Evolutionary conservation across 371 early-diverging fungal species (phyloP).

Genomic region (Mucor saturninus): DNA sequence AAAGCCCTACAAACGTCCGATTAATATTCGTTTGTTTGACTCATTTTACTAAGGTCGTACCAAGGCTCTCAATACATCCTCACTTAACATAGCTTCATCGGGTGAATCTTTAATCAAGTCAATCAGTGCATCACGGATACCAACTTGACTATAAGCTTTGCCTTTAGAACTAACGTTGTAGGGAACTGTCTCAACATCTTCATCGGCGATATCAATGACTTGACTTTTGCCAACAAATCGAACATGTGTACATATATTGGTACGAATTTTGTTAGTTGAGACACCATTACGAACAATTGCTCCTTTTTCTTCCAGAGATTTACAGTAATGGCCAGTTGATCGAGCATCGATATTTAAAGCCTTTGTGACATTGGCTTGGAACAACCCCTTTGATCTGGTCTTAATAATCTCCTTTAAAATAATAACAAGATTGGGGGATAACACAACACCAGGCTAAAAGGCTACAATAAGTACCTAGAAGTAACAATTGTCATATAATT

Average conservation of each 20-base stretch:
- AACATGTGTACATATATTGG: constrained; percentile 43
- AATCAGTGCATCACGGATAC: constrained; percentile 19
- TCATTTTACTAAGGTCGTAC: constrained; percentile 23
- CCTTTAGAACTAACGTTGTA: constrained; percentile 39
- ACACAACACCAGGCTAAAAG: constrained; percentile 28
- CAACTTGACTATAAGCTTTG: constrained; percentile 17
- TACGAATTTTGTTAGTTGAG: constrained; percentile 23
- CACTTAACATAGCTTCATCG: constrained; percentile 27
- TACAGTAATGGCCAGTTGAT: constrained; percentile 50
- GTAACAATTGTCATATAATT: background rate
- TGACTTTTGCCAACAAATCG: constrained; percentile 17
- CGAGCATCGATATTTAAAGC: constrained; percentile 33
- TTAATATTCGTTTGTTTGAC: background rate
- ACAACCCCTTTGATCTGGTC: constrained; percentile 30
- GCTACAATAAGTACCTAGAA: background rate
- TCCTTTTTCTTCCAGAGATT: constrained; percentile 40
- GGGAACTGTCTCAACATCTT: constrained; percentile 8
- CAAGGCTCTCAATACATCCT: constrained; percentile 43
- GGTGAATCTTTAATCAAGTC: constrained; percentile 34
- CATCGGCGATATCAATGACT: constrained; percentile 6
- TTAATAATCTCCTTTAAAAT: constrained; percentile 33
- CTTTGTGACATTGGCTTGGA: constrained; percentile 41
- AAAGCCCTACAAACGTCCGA: constrained; percentile 32
- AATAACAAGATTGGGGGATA: constrained; percentile 28
- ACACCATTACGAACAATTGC: constrained; percentile 38